Percentiles rank a stretch among this genome's conserved stretches.
Evolutionary conservation across 2,329 filamentous ascomycete genomes (phyloP).

Genomic region (Didymella sp.): DNA sequence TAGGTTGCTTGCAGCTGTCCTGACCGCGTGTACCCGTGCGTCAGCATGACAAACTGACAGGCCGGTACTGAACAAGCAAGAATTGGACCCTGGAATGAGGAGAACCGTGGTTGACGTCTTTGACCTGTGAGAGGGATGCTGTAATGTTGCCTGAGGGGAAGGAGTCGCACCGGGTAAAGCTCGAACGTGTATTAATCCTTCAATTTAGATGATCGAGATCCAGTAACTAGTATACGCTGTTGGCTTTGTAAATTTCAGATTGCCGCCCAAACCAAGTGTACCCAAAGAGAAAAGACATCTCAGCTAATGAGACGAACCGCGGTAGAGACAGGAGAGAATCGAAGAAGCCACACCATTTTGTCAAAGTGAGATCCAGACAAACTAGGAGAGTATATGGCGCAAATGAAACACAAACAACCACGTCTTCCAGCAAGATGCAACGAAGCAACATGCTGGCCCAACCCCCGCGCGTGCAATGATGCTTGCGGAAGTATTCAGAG

Average conservation of each 20-base stretch:
- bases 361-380: conserved; percentile 13
- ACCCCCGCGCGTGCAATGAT: conserved; percentile 34
- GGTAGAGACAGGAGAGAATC: conserved; percentile 27
- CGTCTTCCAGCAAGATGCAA: conserved; percentile 31
- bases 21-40: neutral
- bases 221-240: conserved; percentile 24
- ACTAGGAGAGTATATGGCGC: conserved; percentile 15
- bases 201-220: conserved; percentile 19
- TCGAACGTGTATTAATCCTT: conserved; percentile 19
- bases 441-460: conserved; percentile 33
- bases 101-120: conserved; percentile 11
- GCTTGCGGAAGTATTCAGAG: conserved; percentile 31
- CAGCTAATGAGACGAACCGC: conserved; percentile 9
- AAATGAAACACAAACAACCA: conserved; percentile 37
- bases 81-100: conserved; percentile 7
- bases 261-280: conserved; percentile 28
- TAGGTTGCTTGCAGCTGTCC: conserved; percentile 7
- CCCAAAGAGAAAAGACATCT: conserved; percentile 12
- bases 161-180: conserved; percentile 8
- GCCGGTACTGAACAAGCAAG: neutral
- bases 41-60: conserved; percentile 8
- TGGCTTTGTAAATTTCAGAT: conserved; percentile 28
- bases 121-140: neutral
- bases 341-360: conserved; percentile 17
- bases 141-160: neutral